Evolutionary conservation across 2,329 filamentous ascomycete species (phyloP).

Genomic region (Bipolaris gigantea): DNA sequence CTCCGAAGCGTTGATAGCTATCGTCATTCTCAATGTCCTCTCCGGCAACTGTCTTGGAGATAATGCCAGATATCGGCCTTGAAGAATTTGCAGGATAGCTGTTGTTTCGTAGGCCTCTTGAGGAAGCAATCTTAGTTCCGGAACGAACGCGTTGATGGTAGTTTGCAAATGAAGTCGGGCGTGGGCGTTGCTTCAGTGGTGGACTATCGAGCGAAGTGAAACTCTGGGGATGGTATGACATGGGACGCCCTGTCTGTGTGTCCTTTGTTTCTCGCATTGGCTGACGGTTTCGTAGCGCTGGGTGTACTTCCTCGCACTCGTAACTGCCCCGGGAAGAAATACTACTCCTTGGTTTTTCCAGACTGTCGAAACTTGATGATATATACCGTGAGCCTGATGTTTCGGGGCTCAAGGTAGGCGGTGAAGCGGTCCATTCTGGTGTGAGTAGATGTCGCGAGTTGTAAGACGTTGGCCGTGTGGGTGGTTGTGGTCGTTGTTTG

Average conservation of each 20-base stretch:
- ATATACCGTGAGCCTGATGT: slow-evolving; percentile 17
- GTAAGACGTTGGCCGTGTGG: slow-evolving; percentile 25
- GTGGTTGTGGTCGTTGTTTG: slow-evolving; percentile 19
- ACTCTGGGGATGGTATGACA: slow-evolving; percentile 20
- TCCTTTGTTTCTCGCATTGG: slow-evolving; percentile 7
- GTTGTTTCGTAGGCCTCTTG: slow-evolving; percentile 29
- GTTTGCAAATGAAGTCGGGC: slow-evolving; percentile 31
- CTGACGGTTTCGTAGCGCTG: slow-evolving; percentile 20
- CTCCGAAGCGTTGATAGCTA: slow-evolving; percentile 21
- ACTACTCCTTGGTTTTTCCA: slow-evolving; percentile 14
- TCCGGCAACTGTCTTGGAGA: slow-evolving; percentile 23
- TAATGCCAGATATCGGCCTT: slow-evolving; percentile 22
- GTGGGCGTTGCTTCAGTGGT: slow-evolving; percentile 19
- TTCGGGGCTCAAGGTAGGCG: slow-evolving; percentile 22
- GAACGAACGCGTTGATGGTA: slow-evolving; percentile 30
- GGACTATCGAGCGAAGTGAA: slow-evolving; percentile 23
- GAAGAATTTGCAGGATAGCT: slow-evolving; percentile 29
- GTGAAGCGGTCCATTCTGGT: slow-evolving; percentile 28
- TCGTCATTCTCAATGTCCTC: slow-evolving; percentile 30
- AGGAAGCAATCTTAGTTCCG: slow-evolving; percentile 35
- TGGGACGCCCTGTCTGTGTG: slow-evolving; percentile 12
- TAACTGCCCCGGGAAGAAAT: slow-evolving; percentile 22
- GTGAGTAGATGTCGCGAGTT: slow-evolving; percentile 24
- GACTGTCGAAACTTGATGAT: slow-evolving; percentile 19
- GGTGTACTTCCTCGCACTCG: slow-evolving; percentile 20